phyloP scores from a whole-genome alignment of 2,329 filamentous ascomycete genomes.

The Fusarium lateritium region DNA sequence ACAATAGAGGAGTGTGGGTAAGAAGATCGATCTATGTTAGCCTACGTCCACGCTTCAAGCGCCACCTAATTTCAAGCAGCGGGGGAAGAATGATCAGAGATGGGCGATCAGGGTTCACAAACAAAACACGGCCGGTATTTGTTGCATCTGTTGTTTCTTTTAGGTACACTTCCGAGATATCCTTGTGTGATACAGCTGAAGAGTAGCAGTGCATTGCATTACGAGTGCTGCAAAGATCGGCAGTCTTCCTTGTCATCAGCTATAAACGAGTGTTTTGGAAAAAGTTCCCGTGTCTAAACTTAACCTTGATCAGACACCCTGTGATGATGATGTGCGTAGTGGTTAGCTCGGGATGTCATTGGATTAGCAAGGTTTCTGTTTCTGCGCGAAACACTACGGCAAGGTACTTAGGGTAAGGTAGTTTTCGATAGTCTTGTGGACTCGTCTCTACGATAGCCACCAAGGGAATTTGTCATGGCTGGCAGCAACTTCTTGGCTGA shows the following conservation, averaged over 20 bases:
- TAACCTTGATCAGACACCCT: neutral
- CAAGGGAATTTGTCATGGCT: neutral
- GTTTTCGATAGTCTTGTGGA: slow-evolving; percentile 5
- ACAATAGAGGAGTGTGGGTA: slow-evolving; percentile 7
- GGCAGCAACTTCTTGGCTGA: neutral
- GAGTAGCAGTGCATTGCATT: slow-evolving; percentile 14
- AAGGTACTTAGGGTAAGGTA: neutral
- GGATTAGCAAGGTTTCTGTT: neutral
- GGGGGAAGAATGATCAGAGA: slow-evolving; percentile 14
- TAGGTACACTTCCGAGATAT: slow-evolving; percentile 10
- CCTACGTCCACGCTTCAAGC: slow-evolving; percentile 20
- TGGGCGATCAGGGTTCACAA: slow-evolving; percentile 16
- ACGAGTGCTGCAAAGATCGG: slow-evolving; percentile 21
- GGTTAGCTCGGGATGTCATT: neutral
- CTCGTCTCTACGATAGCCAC: neutral
- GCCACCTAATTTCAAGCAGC: slow-evolving; percentile 43
- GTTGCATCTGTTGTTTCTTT: neutral
- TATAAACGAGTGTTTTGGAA: slow-evolving; percentile 6
- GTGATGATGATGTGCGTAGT: slow-evolving; percentile 8
- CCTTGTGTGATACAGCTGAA: slow-evolving; percentile 10
- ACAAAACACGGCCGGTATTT: slow-evolving; percentile 9
- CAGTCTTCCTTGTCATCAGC: slow-evolving; percentile 11
- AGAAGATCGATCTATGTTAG: slow-evolving; percentile 28
- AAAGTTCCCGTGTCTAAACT: neutral
- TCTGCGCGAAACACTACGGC: slow-evolving; percentile 1